These are phyloP conservation scores for Cryptosporidium sp. DNA, from an alignment of 169 alveolate species.

Conservation along the genomic window DNA sequence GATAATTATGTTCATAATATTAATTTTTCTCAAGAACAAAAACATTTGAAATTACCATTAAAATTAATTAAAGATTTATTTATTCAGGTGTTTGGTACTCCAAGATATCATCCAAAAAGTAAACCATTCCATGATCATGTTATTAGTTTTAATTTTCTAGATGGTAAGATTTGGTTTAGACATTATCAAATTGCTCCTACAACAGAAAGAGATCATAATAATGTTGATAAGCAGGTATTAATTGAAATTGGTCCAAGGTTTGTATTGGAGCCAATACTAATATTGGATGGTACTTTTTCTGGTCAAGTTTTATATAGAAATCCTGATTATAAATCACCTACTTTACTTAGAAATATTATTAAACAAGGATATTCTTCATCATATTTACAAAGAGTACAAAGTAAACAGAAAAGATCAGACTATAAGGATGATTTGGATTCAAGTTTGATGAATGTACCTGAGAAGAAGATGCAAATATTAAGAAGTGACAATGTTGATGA, in stretches of 20 bases:
- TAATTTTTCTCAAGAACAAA: slow-evolving; percentile 25
- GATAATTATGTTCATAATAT: slow-evolving; percentile 20
- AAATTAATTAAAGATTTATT: slow-evolving; percentile 51
- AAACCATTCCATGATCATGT: slow-evolving; percentile 96
- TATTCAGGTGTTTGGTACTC: slow-evolving; percentile 91
- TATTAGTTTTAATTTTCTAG: slow-evolving; percentile 88
- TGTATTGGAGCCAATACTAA: slow-evolving; percentile 89
- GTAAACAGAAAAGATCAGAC: slow-evolving; percentile 29
- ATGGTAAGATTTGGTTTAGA: slow-evolving; percentile 91
- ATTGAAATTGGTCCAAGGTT: slow-evolving; percentile 95
- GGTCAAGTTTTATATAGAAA: slow-evolving; percentile 88
- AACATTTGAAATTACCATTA: slow-evolving; percentile 57
- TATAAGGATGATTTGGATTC: slow-evolving; percentile 50
- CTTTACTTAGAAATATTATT: slow-evolving; percentile 78
- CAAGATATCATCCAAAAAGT: slow-evolving; percentile 95
- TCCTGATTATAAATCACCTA: slow-evolving; percentile 84
- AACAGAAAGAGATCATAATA: slow-evolving; percentile 82
- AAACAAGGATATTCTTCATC: slow-evolving; percentile 39
- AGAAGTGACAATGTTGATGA: slow-evolving; percentile 69
- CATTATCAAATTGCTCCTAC: slow-evolving; percentile 90
- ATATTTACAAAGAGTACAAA: slow-evolving; percentile 32
- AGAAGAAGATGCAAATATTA: slow-evolving; percentile 43
- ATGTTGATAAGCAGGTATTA: slow-evolving; percentile 86
- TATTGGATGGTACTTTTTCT: slow-evolving; percentile 87
- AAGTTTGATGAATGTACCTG: slow-evolving; percentile 9